Conservation (phyloP, 2,329 filamentous ascomycete species). For the Sporothrix mexicana region DNA sequence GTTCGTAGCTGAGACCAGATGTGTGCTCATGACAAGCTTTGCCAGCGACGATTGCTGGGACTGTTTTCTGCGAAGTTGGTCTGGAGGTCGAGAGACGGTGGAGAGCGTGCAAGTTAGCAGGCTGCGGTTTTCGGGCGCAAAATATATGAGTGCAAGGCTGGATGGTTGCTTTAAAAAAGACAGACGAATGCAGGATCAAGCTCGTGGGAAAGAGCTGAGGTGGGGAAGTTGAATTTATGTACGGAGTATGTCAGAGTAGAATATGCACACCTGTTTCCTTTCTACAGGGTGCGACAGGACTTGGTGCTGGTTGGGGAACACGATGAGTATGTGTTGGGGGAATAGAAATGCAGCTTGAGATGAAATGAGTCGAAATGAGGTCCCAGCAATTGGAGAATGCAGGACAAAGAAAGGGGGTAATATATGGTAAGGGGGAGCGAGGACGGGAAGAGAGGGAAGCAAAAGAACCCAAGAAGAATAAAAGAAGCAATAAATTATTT, state of each 20-base stretch:
- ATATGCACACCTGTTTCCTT: background rate
- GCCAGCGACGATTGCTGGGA: slow-evolving; percentile 41
- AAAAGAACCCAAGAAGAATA: background rate
- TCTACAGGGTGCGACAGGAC: background rate
- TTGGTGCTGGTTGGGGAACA: slow-evolving; percentile 17
- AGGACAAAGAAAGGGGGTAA: slow-evolving; percentile 15
- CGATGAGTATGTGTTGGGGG: slow-evolving; percentile 23
- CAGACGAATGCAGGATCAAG: background rate
- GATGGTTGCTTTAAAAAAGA: too few species aligned
- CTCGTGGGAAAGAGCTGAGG: slow-evolving; percentile 8
- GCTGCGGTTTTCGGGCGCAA: background rate
- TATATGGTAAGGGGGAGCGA: background rate
- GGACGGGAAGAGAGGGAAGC: background rate
- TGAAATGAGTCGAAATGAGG: slow-evolving; percentile 11
- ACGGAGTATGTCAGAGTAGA: slow-evolving; percentile 4
- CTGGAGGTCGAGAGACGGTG: slow-evolving; percentile 22
- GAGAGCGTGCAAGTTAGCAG: slow-evolving; percentile 27
- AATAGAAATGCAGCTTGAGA: slow-evolving; percentile 3
- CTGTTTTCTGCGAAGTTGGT: slow-evolving; percentile 37
- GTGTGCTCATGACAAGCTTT: slow-evolving; percentile 47
- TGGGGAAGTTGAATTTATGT: slow-evolving; percentile 5
- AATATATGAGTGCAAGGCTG: background rate
- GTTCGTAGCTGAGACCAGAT: slow-evolving; percentile 44
- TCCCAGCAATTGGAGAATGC: background rate
- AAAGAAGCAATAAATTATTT: slow-evolving; percentile 8